Base-by-base conservation (phyloP, 345 rosid species). In the Eucalyptus brandiana region DNA sequence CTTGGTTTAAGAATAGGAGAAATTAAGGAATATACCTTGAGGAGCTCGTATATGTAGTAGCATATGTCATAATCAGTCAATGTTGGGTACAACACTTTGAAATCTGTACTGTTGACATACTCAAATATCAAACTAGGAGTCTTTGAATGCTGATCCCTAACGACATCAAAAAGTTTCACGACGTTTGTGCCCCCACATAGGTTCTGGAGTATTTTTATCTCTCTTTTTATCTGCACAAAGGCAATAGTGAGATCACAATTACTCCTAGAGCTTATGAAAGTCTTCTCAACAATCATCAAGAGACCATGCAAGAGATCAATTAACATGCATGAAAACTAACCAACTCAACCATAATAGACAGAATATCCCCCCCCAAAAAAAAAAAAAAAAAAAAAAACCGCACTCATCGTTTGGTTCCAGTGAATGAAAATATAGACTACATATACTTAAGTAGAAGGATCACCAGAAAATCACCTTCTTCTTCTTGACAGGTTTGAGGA, bases 401-500 rank as follows among this genome's bases (percentile, higher is more conserved):
- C 47, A 53, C 45, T 53, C 40, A 10, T 42, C 42, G 4, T 51
- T 23, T 21, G 30, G 47, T 58, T 86, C 45, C 44, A 49, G 56
- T 51, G 87, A 48, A 86, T 18, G 56, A 53, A 37, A 10, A 86
- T 85, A 88, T 47, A 47, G 24, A 49, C 86, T 60, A 88, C 49
- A 54, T 26, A 30, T 30, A 62, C 76, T 72, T 48, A 51, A 26
- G 45, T 42, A 56, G 42, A 18, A 89, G 69, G 88, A 69, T 81
- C 4, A 88, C 72, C 72, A 72, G 83, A 62, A 90, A 9, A 91
- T 91, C 88, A 94, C 98, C 96, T 96, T 96, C 94, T 96, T 96
- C 89, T 95, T 96, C 97, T 96, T 95, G 85, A 96, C 98, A 90
- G 98, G 98, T 92, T 96, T 96, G 91, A 96, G 98, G 91, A 96